Base-by-base conservation (phyloP, 768 basidiomycete genomes). In the Kwoniella dendrophila region DNA sequence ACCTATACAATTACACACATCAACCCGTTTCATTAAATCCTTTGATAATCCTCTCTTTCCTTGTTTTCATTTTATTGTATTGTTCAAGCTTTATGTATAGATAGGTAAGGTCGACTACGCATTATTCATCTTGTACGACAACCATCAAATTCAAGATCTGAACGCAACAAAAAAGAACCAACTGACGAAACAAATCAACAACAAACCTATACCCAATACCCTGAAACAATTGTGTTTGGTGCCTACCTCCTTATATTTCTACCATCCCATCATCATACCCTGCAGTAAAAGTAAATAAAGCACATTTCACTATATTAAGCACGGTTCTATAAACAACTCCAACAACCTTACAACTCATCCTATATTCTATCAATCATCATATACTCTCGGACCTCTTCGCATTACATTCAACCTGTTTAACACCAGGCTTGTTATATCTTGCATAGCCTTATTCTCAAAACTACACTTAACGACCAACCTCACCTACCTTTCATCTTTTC, bases 371-470 rank as follows among this genome's bases (percentile, higher is more conserved):
- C 45, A 50, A 32, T n/a, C 49, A 10, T 30, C 32, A 26, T 20
- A 33, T 8, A 51, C 49, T 5, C 49, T 51, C 49, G 49, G 49
- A 51, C 29, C 49, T 51, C 49, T 18, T 51, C 49, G 49, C 49
- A 51, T 30, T 20, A 18, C 32, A 29, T n/a, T 51, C 29, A 27
- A 2, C 18, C 33, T 6, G n/a, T 51, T 16, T 26, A 18, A 51
- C 30, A 51, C 49, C 49, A 51, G 49, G 49, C 49, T 51, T 51
- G 49, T 33, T 33, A 51, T 51, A n/a, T 22, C 34, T 33, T 33
- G 32, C 49, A 51, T 51, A 29, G 49, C 49, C 49, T 51, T 22
- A 16, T n/a, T n/a, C n/a, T n/a, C n/a, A n/a, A n/a, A n/a, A n/a
- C n/a, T n/a, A 48, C 12, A 51, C 49, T 51, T 51, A 12, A 34